Percentiles rank a stretch among this genome's conserved stretches.
phyloP scores from a whole-genome alignment of 306 rosid genomes.

The Vicia faba region DNA sequence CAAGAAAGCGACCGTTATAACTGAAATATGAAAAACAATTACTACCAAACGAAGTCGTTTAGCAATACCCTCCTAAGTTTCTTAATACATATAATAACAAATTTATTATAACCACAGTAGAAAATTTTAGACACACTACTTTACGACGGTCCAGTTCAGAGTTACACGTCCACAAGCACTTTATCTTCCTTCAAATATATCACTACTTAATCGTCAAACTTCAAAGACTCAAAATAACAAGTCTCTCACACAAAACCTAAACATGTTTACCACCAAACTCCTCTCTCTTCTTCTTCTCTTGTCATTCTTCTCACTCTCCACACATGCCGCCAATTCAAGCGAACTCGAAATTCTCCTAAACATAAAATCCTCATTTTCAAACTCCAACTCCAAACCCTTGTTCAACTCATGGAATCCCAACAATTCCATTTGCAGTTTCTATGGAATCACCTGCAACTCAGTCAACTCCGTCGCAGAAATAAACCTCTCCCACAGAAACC shows the following conservation, averaged over 20 bases:
- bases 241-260: not conserved
- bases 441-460: slow-evolving; percentile 62
- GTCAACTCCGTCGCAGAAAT: slow-evolving; percentile 49
- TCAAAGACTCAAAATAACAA: slow-evolving; percentile 2
- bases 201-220: slow-evolving; percentile 19
- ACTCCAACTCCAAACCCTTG: slow-evolving; percentile 14
- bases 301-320: slow-evolving; percentile 44
- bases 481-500: slow-evolving; percentile 48
- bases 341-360: slow-evolving; percentile 55
- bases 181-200: not conserved
- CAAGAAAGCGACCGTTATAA: slow-evolving; percentile 40
- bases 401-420: slow-evolving; percentile 55
- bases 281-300: slow-evolving; percentile 35
- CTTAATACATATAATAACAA: too few relatives aligned
- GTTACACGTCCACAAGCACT: too few relatives aligned
- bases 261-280: slow-evolving; percentile 43
- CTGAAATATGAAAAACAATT: slow-evolving; percentile 31
- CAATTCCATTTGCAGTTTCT: slow-evolving; percentile 46
- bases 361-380: slow-evolving; percentile 53
- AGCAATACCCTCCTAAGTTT: too few relatives aligned
- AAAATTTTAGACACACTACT: too few relatives aligned
- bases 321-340: slow-evolving; percentile 40
- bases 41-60: slow-evolving; percentile 26
- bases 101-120: too few relatives aligned
- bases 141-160: too few relatives aligned